A percentile compares a stretch with the other conserved stretches of the same genome.
These are phyloP conservation scores for Rhizophora apiculata DNA, from an alignment of 345 rosid species.

Conservation along the genomic window DNA sequence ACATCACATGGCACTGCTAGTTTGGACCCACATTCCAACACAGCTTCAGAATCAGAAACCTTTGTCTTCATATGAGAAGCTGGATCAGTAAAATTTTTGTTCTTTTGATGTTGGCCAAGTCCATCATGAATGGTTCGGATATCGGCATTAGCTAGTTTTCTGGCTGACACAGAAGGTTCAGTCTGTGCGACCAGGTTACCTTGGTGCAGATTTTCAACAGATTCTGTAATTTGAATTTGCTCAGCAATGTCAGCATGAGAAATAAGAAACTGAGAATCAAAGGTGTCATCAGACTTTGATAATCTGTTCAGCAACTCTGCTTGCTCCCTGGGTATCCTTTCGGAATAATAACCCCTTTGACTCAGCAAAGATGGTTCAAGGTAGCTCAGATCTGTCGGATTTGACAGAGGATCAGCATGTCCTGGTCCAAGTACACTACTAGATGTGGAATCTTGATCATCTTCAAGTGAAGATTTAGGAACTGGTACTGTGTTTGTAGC, in stretches of 20 bases:
- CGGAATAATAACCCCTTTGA: conserved; percentile 61
- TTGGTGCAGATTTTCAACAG: conserved; percentile 40
- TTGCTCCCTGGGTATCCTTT: conserved; percentile 72
- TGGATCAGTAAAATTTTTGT: conserved; percentile 40
- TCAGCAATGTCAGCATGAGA: conserved; percentile 47
- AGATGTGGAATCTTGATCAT: conserved; percentile 44
- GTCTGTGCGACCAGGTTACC: conserved; percentile 42
- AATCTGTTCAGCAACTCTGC: conserved; percentile 56
- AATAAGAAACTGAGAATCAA: conserved; percentile 58
- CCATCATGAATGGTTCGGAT: conserved; percentile 38
- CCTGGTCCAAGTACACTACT: conserved; percentile 36
- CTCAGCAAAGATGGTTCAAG: conserved; percentile 47
- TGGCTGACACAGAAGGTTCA: conserved; percentile 37
- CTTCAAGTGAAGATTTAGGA: conserved; percentile 37
- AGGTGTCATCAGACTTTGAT: conserved; percentile 76
- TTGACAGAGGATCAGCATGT: conserved; percentile 41
- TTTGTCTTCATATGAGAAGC: conserved; percentile 38
- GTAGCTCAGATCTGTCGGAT: conserved; percentile 48
- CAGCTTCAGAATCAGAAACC: conserved; percentile 31
- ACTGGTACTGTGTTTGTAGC: conserved; percentile 36
- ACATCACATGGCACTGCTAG: conserved; percentile 28
- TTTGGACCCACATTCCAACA: conserved; percentile 29
- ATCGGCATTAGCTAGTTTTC: conserved; percentile 25
- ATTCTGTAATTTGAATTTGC: conserved; percentile 38
- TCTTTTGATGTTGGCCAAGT: conserved; percentile 38